These are phyloP conservation scores for Paxillus ammoniavirescens DNA, from an alignment of 768 basidiomycete genomes.

Conservation along the genomic window DNA sequence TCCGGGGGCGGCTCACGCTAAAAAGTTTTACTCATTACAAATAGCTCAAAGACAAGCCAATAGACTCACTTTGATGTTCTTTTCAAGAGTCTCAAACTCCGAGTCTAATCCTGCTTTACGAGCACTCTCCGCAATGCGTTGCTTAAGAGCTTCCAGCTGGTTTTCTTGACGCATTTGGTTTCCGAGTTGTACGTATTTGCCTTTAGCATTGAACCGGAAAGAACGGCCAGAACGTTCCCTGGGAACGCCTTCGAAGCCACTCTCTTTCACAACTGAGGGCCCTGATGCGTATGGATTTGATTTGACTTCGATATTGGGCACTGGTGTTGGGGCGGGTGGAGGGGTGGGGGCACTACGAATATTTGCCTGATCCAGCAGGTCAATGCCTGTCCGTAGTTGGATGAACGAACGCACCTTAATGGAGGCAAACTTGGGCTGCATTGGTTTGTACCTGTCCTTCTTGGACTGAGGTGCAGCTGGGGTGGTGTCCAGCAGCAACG, in stretches of 20 bases:
- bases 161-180: constrained; percentile 71
- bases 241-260: constrained; percentile 71
- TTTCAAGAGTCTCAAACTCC: constrained; percentile 90
- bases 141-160: constrained; percentile 88
- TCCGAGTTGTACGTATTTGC: constrained; percentile 79
- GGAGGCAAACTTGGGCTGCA: constrained; percentile 98
- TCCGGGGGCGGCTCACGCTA: constrained; percentile 85
- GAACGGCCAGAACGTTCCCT: constrained; percentile 66
- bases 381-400: neutral
- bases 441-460: constrained; percentile 94
- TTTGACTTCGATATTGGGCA: constrained; percentile 40
- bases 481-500: constrained; percentile 67
- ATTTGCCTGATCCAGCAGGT: constrained; percentile 54
- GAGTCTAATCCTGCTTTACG: constrained; percentile 91
- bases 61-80: constrained; percentile 72
- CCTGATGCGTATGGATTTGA: constrained; percentile 78
- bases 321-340: constrained; percentile 37
- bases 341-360: constrained; percentile 72
- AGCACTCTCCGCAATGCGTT: constrained; percentile 89
- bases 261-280: constrained; percentile 47
- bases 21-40: constrained; percentile 1
- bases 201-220: constrained; percentile 89
- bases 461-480: constrained; percentile 63
- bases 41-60: neutral
- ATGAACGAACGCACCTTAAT: constrained; percentile 60